Conservation (phyloP, 2,329 filamentous ascomycete genomes). For the Cryphonectria carpinicola region DNA sequence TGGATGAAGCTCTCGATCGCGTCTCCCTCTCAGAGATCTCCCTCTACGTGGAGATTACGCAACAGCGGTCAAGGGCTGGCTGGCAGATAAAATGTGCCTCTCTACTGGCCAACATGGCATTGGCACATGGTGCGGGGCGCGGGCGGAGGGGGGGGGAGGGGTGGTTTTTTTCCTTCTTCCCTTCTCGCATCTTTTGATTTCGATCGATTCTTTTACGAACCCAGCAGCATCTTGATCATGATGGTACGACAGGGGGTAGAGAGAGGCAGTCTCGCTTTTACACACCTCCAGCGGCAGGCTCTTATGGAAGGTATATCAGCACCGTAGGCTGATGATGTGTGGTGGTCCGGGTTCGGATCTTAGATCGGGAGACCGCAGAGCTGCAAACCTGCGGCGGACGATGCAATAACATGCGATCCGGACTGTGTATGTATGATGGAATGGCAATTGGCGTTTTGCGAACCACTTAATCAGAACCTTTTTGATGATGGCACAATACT, state of each 20-base stretch:
- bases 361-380: not conserved
- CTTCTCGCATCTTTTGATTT: conserved; percentile 25
- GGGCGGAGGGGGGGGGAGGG: not conserved
- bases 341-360: conserved; percentile 30
- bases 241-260: conserved; percentile 34
- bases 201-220: conserved; percentile 25
- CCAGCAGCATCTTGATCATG: conserved; percentile 26
- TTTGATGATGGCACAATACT: conserved; percentile 7
- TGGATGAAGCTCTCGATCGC: conserved; percentile 15
- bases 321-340: conserved; percentile 20
- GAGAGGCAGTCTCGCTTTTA: conserved; percentile 36
- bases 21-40: conserved; percentile 19
- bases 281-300: conserved; percentile 36
- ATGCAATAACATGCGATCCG: conserved; percentile 25
- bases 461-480: conserved; percentile 47
- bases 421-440: conserved; percentile 51
- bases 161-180: not conserved
- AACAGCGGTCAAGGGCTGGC: conserved; percentile 15
- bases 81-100: conserved; percentile 4
- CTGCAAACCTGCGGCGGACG: conserved; percentile 34
- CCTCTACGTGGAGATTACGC: not conserved
- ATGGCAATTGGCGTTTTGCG: conserved; percentile 48
- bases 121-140: conserved; percentile 11
- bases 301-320: conserved; percentile 13
- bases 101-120: conserved; percentile 17